Conservation (phyloP, 139 green algal species). For the Diplosphaera chodatii region DNA sequence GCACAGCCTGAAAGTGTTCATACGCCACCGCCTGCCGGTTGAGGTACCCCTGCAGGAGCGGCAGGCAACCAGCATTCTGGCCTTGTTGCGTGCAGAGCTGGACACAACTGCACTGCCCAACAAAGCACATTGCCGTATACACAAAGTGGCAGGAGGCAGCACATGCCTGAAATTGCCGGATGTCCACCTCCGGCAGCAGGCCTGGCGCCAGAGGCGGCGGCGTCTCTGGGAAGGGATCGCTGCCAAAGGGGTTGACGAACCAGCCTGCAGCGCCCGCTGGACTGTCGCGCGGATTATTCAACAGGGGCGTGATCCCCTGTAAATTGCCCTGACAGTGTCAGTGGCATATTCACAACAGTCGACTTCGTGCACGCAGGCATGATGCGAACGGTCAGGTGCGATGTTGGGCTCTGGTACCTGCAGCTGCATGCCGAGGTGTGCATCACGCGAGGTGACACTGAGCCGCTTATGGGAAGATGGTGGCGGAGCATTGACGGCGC, state of each 20-base stretch:
- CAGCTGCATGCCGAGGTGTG: neutral
- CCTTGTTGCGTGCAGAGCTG: too few relatives aligned
- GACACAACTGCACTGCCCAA: too few relatives aligned
- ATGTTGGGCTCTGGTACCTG: too few relatives aligned
- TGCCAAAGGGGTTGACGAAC: slow-evolving; percentile 10
- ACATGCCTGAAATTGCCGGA: slow-evolving; percentile 19
- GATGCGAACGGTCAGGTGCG: too few relatives aligned
- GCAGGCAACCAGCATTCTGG: too few relatives aligned
- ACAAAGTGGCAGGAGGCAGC: too few relatives aligned
- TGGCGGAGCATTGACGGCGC: neutral
- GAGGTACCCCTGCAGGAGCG: slow-evolving; percentile 17
- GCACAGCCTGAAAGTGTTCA: slow-evolving; percentile 15
- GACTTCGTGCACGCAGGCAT: too few relatives aligned
- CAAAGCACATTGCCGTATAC: too few relatives aligned
- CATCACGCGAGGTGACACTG: neutral
- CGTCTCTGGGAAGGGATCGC: neutral
- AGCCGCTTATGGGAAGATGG: neutral
- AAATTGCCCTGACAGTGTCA: neutral
- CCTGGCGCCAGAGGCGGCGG: slow-evolving; percentile 26
- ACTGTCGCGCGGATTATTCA: neutral
- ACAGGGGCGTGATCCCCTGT: slow-evolving; percentile 7
- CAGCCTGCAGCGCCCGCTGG: neutral
- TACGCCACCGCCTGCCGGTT: slow-evolving; percentile 11
- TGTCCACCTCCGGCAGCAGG: slow-evolving; percentile 32
- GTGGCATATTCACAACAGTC: neutral